Base-by-base conservation (phyloP, 306 rosid genomes). In the Castanea sativa region DNA sequence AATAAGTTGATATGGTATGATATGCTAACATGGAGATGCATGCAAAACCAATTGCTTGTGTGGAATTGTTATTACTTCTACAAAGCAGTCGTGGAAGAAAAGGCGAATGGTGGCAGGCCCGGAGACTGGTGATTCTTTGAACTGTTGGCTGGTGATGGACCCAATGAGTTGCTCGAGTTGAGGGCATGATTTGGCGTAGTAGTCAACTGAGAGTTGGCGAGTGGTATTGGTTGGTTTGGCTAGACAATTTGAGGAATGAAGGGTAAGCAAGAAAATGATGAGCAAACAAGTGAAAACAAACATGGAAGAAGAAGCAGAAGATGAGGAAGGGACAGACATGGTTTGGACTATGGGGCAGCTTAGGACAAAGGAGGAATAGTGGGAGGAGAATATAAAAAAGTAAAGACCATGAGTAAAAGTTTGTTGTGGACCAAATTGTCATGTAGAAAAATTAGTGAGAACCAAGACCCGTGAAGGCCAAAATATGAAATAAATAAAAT, bases 51-150 rank as follows among this genome's bases (percentile, higher is more conserved):
- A 32, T 57, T 15, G 4, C 23, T 18, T 18, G 29, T 67, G 27
- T 56, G 69, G 79, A 78, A 71, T 69, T 76, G 59, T 13, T 35
- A 81, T 82, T 88, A 94, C 98, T 87, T 90, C 93, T 7, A 94
- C 97, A 82, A 94, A 91, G 87, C 98, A 94, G 83, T 94, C 98
- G 58, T 94, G 98, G 87, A 91, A 92, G 86, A 94, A 88, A 21
- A 94, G 98, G 27, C 93, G 93, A 68, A 94, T 90, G 74, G 97
- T 94, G 67, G 98, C 98, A 9, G 98, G 98, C 3, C 81, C 97
- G 19, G 98, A 88, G 77, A 88, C 90, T 0, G 98, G 98, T 52
- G 92, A 81, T 68, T 86, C 86, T 88, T 88, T 91, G 97, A 91
- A 94, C 81, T 87, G 94, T 74, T 87, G 97, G 59, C 90, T 53